Base-by-base conservation (phyloP, 2,329 filamentous ascomycete species). In the Sclerotinia minor region DNA sequence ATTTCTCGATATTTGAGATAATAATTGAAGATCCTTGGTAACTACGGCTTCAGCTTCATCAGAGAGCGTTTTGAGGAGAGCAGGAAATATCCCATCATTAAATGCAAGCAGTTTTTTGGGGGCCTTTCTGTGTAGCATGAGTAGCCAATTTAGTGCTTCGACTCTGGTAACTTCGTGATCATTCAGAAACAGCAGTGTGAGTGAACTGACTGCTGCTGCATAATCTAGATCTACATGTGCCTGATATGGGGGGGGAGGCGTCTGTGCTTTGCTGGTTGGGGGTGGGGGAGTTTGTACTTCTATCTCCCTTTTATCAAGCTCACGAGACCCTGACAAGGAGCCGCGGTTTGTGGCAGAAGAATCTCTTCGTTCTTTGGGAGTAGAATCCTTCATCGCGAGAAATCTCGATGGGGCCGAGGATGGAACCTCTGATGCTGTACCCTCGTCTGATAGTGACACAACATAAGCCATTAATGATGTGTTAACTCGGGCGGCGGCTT, bases 71-170 rank as follows among this genome's bases (percentile, higher is more conserved):
- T 99, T 99, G 44, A 99, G 87, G 41, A 99, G 82, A 26, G 94
- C 95, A 17, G 95, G 95, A 76, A 99, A 99, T 0, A 94, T 98
- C 60, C 94, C 95, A 75, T 98, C 95, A 72, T 98, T 97, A 76
- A 97, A 97, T 11, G 94, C 94, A 50, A 98, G 84, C 19, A 97
- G 92, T 77, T 97, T 97, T 65, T 90, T 87, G 0, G 95, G 95
- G 3, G 95, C 94, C 81, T 97, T 98, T 71, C 92, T 88, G 78
- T 99, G 95, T 52, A 99, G 84, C 94, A 98, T 98, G 68, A 98
- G 95, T 67, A 99, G 84, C 95, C 95, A 99, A 7, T 92, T 94
- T 69, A 99, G 82, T 21, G 95, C 94, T 49, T 94, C 94, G 38
- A 98, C 94, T 69, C 95, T 88, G 2, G 95, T 99, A 38, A 92